Evolutionary conservation across 441 rosid genomes (phyloP), one percentile per base, ranked within the genome.

Genomic region (Bruguiera hainesii): DNA sequence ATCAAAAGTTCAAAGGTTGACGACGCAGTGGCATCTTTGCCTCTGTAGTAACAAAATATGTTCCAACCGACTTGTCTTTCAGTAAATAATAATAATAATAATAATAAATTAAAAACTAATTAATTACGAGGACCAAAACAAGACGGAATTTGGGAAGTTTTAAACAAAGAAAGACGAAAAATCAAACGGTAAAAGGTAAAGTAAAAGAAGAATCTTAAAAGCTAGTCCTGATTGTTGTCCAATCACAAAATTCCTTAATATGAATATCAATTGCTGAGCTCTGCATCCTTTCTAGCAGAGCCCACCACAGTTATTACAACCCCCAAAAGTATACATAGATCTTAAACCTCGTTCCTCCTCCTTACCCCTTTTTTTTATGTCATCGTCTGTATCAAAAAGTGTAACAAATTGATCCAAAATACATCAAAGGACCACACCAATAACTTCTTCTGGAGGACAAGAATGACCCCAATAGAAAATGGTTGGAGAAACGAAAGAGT

Each of bases 281-380:
- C 83, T 75, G 70, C 85, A 52, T 23, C 56, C 72, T 53, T 78
- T 81, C 60, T 30, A 67, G 83, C 68, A 76, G 78, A 75, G 63
- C 81, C 77, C 67, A 75, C 73, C 78, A 56, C 42, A 63, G 26
- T 76, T 79, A 80, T 79, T 79, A 78, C 78, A 62, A 5, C 37
- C 21, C 66, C 52, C 39, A 56, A 71, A 25, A 69, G 19, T 58
- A 58, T 68, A 63, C 35, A 1, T 55, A 79, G 73, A 79, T 81
- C 78, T 61, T 73, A 73, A 70, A 66, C 58, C 66, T 63, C 58
- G 21, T 23, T 23, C 31, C 7, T 62, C 53, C 28, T 28, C 51
- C 65, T 5, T 5, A 53, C 53, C 7, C 46, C 52, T 25, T 26
- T 25, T 26, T 25, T 19, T 18, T 61, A 18, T 31, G 21, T 66